These are phyloP conservation scores for Niebla homalea DNA, from an alignment of 495 filamentous ascomycete genomes.

Conservation along the genomic window DNA sequence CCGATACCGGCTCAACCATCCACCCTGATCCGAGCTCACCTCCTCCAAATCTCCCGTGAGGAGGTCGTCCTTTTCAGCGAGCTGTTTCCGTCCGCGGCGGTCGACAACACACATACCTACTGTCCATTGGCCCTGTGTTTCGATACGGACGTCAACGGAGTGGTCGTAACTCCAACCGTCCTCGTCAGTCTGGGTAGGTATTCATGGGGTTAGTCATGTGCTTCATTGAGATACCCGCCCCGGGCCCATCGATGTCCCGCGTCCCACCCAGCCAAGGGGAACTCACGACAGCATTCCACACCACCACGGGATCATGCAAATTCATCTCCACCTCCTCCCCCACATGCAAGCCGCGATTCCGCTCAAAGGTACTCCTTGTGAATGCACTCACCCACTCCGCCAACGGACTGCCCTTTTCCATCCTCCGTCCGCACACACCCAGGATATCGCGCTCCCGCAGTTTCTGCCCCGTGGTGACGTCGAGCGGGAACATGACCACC, in stretches of 20 bases:
- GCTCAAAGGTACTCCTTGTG: slow-evolving; percentile 59
- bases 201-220: too few species aligned
- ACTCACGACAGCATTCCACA: slow-evolving; percentile 84
- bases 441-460: slow-evolving; percentile 49
- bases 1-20: slow-evolving; percentile 54
- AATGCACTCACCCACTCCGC: slow-evolving; percentile 74
- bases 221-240: too few species aligned
- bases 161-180: slow-evolving; percentile 26
- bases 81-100: slow-evolving; percentile 45
- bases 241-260: too few species aligned
- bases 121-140: slow-evolving; percentile 88
- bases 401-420: slow-evolving; percentile 53
- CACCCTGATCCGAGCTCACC: slow-evolving; percentile 48
- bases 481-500: slow-evolving; percentile 71
- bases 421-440: slow-evolving; percentile 35
- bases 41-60: slow-evolving; percentile 24
- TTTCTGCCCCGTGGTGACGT: slow-evolving; percentile 69
- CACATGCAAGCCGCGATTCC: slow-evolving; percentile 42
- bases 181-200: slow-evolving; percentile 32
- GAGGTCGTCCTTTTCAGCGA: slow-evolving; percentile 40
- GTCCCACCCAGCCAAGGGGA: too few species aligned
- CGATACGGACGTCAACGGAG: slow-evolving; percentile 66
- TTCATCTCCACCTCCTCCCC: slow-evolving; percentile 40
- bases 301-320: slow-evolving; percentile 76
- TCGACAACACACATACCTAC: slow-evolving; percentile 82